Evolutionary conservation across 2,329 filamentous ascomycete genomes (phyloP).

Genomic region (Aspergillus tubingensis): DNA sequence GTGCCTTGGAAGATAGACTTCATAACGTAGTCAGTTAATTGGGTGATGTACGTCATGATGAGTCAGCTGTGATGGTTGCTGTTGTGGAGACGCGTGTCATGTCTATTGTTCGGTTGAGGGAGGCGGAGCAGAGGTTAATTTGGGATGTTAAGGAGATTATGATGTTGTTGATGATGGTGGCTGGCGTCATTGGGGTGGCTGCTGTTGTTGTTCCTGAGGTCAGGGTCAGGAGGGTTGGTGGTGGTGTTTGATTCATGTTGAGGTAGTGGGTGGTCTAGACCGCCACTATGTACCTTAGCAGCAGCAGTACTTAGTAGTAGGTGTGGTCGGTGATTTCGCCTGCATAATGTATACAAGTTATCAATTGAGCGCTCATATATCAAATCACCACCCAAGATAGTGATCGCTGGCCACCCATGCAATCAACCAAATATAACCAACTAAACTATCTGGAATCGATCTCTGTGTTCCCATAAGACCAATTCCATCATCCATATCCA

Average conservation of each 20-base stretch:
- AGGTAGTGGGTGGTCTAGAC: neutral
- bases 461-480: too few relatives aligned
- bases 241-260: neutral
- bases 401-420: too few relatives aligned
- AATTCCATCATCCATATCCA: too few relatives aligned
- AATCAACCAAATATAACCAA: too few relatives aligned
- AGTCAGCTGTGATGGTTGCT: constrained; percentile 5
- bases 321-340: too few relatives aligned
- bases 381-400: too few relatives aligned
- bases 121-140: neutral
- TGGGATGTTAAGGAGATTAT: neutral
- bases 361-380: too few relatives aligned
- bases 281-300: too few relatives aligned
- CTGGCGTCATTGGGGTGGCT: neutral
- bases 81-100: neutral
- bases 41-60: constrained; percentile 15
- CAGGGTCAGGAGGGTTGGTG: neutral
- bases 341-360: too few relatives aligned
- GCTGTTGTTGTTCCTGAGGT: neutral
- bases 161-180: neutral
- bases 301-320: too few relatives aligned
- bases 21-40: neutral
- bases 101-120: neutral
- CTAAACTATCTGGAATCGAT: too few relatives aligned
- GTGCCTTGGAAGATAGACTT: neutral